These are phyloP conservation scores for Phaeophleospora eucalypticola DNA, from an alignment of 2,329 filamentous ascomycete species.

Conservation along the genomic window DNA sequence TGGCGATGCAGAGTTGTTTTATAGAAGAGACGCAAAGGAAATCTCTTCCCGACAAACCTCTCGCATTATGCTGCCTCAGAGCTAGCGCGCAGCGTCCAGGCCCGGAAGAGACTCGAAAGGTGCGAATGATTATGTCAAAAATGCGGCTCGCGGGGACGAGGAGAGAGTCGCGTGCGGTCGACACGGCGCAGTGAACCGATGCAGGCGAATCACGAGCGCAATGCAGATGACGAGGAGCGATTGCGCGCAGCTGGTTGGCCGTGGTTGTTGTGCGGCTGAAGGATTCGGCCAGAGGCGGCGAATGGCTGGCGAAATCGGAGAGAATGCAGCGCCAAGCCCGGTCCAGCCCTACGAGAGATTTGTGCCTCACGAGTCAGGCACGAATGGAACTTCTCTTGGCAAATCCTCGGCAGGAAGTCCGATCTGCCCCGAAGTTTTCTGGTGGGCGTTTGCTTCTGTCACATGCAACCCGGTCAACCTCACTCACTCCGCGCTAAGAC, in stretches of 20 bases:
- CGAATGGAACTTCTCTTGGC: too few species aligned
- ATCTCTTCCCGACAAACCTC: not conserved
- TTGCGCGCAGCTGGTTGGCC: not conserved
- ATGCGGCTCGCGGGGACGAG: not conserved
- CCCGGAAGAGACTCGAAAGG: not conserved
- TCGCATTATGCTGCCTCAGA: not conserved
- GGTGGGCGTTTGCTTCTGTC: not conserved
- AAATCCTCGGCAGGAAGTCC: not conserved
- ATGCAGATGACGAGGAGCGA: not conserved
- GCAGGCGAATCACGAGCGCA: not conserved
- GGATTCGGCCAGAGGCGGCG: not conserved
- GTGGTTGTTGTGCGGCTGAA: not conserved
- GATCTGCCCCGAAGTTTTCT: not conserved
- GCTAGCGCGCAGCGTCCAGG: not conserved
- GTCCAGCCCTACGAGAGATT: too few species aligned
- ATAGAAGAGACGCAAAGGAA: slow-evolving; percentile 1
- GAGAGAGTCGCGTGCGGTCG: slow-evolving; percentile 3
- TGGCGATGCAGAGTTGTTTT: not conserved
- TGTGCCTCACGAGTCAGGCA: too few species aligned
- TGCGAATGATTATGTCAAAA: not conserved
- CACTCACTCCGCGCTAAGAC: not conserved
- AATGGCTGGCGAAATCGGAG: not conserved
- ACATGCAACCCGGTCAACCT: not conserved
- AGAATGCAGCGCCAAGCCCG: not conserved
- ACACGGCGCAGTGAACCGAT: not conserved